Evolutionary conservation across 1,284 basidiomycete species (phyloP).

Genomic region (Takashimella tepidaria): DNA sequence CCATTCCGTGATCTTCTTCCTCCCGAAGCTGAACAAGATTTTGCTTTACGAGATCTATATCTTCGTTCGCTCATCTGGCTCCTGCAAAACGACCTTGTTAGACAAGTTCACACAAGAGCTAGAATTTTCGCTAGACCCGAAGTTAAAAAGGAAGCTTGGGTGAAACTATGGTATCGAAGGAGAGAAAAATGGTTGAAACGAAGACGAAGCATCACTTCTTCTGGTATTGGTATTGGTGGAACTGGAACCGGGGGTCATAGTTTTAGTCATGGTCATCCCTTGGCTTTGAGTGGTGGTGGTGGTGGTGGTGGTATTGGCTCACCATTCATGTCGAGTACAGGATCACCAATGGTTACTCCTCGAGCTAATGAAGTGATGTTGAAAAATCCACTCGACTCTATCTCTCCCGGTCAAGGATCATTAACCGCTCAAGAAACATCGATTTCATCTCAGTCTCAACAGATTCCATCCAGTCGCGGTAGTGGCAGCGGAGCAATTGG

Average conservation of each 20-base stretch:
- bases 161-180: slow-evolving; percentile 34
- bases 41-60: slow-evolving; percentile 57
- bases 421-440: background rate
- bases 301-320: background rate
- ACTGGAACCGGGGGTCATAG: background rate
- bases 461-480: background rate
- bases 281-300: background rate
- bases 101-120: slow-evolving; percentile 78
- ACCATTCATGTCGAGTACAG: background rate
- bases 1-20: slow-evolving; percentile 54
- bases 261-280: background rate
- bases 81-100: slow-evolving; percentile 75
- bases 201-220: slow-evolving; percentile 4
- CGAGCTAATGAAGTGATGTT: slow-evolving; percentile 12
- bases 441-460: background rate
- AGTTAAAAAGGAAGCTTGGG: slow-evolving; percentile 59
- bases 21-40: slow-evolving; percentile 14
- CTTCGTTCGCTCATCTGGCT: slow-evolving; percentile 87
- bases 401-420: background rate
- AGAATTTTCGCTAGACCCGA: slow-evolving; percentile 72
- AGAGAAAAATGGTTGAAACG: slow-evolving; percentile 31
- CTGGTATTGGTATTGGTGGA: background rate
- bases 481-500: background rate
- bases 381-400: slow-evolving; percentile 12
- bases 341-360: slow-evolving; percentile 18